Base-by-base conservation (phyloP, 1,284 basidiomycete genomes). In the Boletellus deceptivus region DNA sequence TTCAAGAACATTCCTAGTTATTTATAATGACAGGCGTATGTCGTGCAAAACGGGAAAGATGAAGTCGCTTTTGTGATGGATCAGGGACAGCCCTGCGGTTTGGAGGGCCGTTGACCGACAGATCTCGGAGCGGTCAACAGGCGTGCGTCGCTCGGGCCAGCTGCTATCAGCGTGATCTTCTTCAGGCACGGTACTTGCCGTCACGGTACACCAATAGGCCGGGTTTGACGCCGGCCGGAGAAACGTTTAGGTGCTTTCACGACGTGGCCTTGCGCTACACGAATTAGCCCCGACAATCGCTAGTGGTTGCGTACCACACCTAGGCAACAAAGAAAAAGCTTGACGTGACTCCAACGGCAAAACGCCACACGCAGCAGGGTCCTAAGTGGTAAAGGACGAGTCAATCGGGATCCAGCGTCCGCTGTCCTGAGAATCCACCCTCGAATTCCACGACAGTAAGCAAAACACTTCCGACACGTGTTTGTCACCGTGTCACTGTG, bases 11-110 rank as follows among this genome's bases (percentile, higher is more conserved):
- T n/a, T 16, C 36, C 18, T 17, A 9, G 18, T 47, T 50, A 52
- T 57, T 53, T 50, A 38, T 20, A 17, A 5, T 36, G 13, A 17
- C 13, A n/a, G 16, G 14, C 18, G 24, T 25, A 20, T 24, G 20
- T 29, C 48, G 17, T 47, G 43, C 14, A 53, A 60, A 57, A 48
- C 34, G 7, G 46, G 42, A 22, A 40, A 22, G 17, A 33, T 35
- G 14, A 29, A 29, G 29, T 29, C 29, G 13, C 29, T 46, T 46
- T 17, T 50, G 14, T 40, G 44, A 27, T 48, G 27, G 14, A 46
- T 52, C 50, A 44, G 24, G 17, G 38, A 43, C 18, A 42, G 42
- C 50, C 56, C 49, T 38, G 35, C 24, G 9, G 7, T 36, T 17
- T 29, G 42, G 45, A 14, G 16, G 40, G 16, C 13, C 8, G 18